These are phyloP conservation scores for Tetrapisispora phaffii DNA, from an alignment of 805 yeast species.

Conservation along the genomic window DNA sequence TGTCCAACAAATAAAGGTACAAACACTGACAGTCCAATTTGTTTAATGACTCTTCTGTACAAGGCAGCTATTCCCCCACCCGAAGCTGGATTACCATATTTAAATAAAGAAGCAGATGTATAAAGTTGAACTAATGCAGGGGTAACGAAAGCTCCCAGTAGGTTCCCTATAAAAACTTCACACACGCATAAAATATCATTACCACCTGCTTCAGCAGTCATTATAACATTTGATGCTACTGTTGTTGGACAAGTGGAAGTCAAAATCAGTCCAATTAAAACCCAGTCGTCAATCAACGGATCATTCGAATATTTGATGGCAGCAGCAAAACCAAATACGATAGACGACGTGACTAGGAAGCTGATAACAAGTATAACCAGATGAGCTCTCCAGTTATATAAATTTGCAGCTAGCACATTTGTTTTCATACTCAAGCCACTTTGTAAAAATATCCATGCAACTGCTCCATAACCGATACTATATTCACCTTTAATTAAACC, in stretches of 20 bases:
- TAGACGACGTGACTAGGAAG: conserved; percentile 60
- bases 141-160: conserved; percentile 77
- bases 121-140: conserved; percentile 78
- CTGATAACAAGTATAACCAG: conserved; percentile 54
- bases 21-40: conserved; percentile 73
- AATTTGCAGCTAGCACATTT: conserved; percentile 47
- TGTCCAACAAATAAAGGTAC: conserved; percentile 87
- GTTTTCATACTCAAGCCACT: conserved; percentile 75
- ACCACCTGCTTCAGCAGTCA: conserved; percentile 82
- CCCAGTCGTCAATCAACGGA: conserved; percentile 58
- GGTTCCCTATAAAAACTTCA: conserved; percentile 78
- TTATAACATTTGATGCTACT: conserved; percentile 82
- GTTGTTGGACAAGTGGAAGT: conserved; percentile 89
- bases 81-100: conserved; percentile 70
- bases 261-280: conserved; percentile 70
- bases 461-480: conserved; percentile 76
- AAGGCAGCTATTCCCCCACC: conserved; percentile 43
- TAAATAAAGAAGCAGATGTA: conserved; percentile 45
- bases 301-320: conserved; percentile 55
- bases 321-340: conserved; percentile 61
- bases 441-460: conserved; percentile 72
- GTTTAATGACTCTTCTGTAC: conserved; percentile 75
- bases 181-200: conserved; percentile 69
- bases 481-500: conserved; percentile 69
- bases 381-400: conserved; percentile 77